Conservation (phyloP, 2,329 filamentous ascomycete species). For the Nemania abortiva region DNA sequence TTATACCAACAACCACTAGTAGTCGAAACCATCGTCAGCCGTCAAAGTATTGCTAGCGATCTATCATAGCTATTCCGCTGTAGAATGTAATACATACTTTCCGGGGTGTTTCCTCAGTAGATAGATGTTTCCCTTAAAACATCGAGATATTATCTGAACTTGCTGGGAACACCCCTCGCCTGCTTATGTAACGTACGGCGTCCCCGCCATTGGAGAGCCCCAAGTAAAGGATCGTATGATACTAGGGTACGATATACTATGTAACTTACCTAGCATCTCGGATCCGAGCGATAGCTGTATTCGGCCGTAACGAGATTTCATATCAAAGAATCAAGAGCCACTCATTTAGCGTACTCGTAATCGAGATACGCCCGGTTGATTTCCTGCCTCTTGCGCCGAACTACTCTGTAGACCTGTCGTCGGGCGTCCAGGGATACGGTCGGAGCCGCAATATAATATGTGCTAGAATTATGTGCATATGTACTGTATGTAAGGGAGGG, state of each 20-base stretch:
- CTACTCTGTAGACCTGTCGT: not conserved
- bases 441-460: slow-evolving; percentile 1
- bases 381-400: not conserved
- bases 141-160: too few relatives aligned
- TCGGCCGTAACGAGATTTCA: not conserved
- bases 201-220: not conserved
- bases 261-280: not conserved
- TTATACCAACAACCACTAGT: too few relatives aligned
- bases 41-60: too few relatives aligned
- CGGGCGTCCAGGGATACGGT: not conserved
- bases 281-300: not conserved
- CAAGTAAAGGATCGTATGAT: not conserved
- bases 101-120: too few relatives aligned
- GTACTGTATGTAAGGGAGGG: not conserved
- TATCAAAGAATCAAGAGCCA: not conserved
- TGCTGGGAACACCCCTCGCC: too few relatives aligned
- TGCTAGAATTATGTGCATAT: slow-evolving; percentile 5
- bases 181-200: not conserved
- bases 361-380: not conserved
- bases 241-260: not conserved
- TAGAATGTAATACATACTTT: too few relatives aligned
- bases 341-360: not conserved
- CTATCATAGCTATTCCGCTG: too few relatives aligned
- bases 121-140: too few relatives aligned
- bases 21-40: too few relatives aligned